Percentiles rank a stretch among this genome's conserved stretches.
Conservation (phyloP, 139 green algal genomes). For the Coccomyxa sp. region DNA sequence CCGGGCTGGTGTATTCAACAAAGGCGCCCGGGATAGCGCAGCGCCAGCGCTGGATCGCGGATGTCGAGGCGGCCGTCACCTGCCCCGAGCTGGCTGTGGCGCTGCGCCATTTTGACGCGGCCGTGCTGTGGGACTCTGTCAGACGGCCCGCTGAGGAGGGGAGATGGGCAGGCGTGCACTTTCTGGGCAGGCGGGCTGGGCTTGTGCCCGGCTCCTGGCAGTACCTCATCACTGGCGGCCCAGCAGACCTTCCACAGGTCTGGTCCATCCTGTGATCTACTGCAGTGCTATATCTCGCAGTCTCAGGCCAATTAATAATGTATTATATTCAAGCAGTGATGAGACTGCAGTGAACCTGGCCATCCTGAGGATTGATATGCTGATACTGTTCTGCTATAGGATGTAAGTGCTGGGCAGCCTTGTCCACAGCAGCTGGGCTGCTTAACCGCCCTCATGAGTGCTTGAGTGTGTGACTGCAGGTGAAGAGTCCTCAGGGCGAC, state of each 20-base stretch:
- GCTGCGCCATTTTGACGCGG: constrained; percentile 38
- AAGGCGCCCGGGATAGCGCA: constrained; percentile 10
- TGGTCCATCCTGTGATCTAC: background rate
- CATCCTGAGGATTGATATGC: too few relatives aligned
- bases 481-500: too few relatives aligned
- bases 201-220: background rate
- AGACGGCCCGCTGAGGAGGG: constrained; percentile 17
- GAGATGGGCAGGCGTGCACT: constrained; percentile 2
- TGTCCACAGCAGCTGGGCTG: too few relatives aligned
- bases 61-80: constrained; percentile 20
- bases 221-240: background rate
- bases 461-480: too few relatives aligned
- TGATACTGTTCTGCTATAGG: too few relatives aligned
- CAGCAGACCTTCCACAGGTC: background rate
- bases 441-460: too few relatives aligned
- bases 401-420: too few relatives aligned
- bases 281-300: too few relatives aligned
- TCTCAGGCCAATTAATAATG: too few relatives aligned
- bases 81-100: constrained; percentile 33
- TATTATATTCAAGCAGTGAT: too few relatives aligned
- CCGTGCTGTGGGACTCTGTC: constrained; percentile 24
- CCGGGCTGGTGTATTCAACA: constrained; percentile 27
- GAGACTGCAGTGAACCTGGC: too few relatives aligned
- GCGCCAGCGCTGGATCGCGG: constrained; percentile 26
- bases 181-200: background rate